Conservation (phyloP, 495 filamentous ascomycete genomes). For the Sphaerosporella brunnea region DNA sequence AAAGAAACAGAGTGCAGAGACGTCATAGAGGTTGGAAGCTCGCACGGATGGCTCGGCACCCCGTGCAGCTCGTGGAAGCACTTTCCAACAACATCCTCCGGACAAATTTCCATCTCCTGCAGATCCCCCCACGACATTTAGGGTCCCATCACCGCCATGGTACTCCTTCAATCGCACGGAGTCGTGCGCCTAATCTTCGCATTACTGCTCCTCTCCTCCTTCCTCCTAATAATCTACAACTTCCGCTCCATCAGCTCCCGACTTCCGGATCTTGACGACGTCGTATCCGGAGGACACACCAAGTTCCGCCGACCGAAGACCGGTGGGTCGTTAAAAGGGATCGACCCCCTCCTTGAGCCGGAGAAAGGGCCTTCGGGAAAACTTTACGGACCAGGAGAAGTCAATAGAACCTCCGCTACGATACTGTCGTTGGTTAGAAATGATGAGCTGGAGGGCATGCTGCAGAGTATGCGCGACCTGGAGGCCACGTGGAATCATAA, state of each 20-base stretch:
- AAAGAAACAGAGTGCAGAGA: no score
- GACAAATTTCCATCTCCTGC: no score
- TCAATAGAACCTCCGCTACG: slow-evolving; percentile 67
- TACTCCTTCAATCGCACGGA: slow-evolving; percentile 13
- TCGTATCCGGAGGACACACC: slow-evolving; percentile 3
- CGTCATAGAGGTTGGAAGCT: no score
- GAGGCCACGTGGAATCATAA: slow-evolving; percentile 95
- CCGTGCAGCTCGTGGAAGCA: no score
- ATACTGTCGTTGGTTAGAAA: slow-evolving; percentile 89
- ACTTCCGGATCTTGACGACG: background rate
- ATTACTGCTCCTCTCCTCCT: slow-evolving; percentile 7
- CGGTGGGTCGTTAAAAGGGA: slow-evolving; percentile 21
- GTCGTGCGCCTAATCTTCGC: slow-evolving; percentile 16
- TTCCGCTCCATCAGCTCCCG: slow-evolving; percentile 12
- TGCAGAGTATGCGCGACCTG: slow-evolving; percentile 73
- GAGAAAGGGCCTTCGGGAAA: slow-evolving; percentile 22
- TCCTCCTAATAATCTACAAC: slow-evolving; percentile 21
- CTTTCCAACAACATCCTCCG: no score
- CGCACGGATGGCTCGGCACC: no score
- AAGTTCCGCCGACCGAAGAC: slow-evolving; percentile 16
- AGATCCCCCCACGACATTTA: no score
- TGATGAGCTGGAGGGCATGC: slow-evolving; percentile 62
- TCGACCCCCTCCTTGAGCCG: slow-evolving; percentile 23
- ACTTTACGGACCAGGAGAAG: slow-evolving; percentile 19
- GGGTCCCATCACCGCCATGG: slow-evolving; percentile 15